phyloP scores from a whole-genome alignment of 805 yeast genomes.

The Lipomyces oligophaga region DNA sequence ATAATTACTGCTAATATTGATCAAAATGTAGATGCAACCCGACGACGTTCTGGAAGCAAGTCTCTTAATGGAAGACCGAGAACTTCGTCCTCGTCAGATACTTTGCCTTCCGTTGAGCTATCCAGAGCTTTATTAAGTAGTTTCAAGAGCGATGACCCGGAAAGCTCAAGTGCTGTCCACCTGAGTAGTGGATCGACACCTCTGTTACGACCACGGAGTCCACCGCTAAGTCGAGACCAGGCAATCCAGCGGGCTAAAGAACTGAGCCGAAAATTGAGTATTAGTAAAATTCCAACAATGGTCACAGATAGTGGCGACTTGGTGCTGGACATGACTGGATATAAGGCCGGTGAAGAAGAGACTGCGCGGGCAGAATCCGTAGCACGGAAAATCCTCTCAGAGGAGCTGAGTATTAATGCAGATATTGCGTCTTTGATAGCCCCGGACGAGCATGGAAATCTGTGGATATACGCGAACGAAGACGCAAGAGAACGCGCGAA shows the following conservation, averaged over 20 bases:
- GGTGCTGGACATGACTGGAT: constrained; percentile 90
- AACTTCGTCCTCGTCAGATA: constrained; percentile 15
- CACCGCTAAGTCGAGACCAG: constrained; percentile 36
- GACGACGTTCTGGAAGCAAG: too few relatives aligned
- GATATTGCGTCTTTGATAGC: constrained; percentile 36
- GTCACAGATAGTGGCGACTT: constrained; percentile 87
- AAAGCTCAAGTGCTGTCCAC: constrained; percentile 17
- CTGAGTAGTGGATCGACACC: constrained; percentile 23
- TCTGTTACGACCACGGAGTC: constrained; percentile 27
- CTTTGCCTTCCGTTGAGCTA: constrained; percentile 26
- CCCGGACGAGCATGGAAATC: constrained; percentile 37
- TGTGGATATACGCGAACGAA: constrained; percentile 35
- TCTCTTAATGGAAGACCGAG: too few relatives aligned
- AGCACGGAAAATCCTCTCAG: constrained; percentile 65
- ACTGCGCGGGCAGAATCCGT: constrained; percentile 72
- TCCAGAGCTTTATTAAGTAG: constrained; percentile 19
- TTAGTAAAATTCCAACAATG: constrained; percentile 65
- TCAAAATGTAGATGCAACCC: too few relatives aligned
- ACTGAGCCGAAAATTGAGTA: constrained; percentile 58
- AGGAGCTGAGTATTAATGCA: constrained; percentile 53
- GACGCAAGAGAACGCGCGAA: constrained; percentile 27
- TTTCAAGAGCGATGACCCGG: constrained; percentile 20
- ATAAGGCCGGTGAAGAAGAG: constrained; percentile 79
- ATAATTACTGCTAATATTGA: too few relatives aligned
- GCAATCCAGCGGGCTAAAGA: constrained; percentile 58